Base-by-base conservation (phyloP, 1,284 basidiomycete genomes). In the Bjerkandera adusta region DNA sequence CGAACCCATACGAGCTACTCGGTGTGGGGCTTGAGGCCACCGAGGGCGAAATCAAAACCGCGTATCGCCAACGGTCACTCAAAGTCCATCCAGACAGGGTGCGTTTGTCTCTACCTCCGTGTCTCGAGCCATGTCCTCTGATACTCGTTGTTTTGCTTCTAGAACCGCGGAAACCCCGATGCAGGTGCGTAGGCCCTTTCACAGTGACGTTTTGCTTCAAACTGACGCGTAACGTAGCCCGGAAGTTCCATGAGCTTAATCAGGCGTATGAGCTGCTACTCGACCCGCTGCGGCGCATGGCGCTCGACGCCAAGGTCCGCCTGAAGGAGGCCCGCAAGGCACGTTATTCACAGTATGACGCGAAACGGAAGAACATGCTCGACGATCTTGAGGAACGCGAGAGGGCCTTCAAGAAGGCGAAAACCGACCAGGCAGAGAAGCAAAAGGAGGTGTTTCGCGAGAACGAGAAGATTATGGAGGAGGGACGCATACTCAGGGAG, bases 41-140 rank as follows among this genome's bases (percentile, higher is more conserved):
- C 4, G 91, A 94, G 48, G 77, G 81, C 45, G 90, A 95, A 50
- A 89, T 97, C 53, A 80, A 84, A 55, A 86, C 81, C 8, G 90
- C 92, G 1, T 97, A 91, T 58, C 75, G 91, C 34, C 80, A 90
- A 55, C 73, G 81, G 33, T 93, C 90, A 3, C 74, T 92, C 50
- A 92, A 89, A 70, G 89, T 90, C 43, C 92, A 94, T 72, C 92
- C 92, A 15, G 92, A 94, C 66, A 81, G 87, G 61, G 89, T 85
- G 57, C 60, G 79, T 82, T 41, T 41, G 11, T 45, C 60, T 64
- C 41, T 29, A 10, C 18, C 33, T 15, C 43, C 39, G 16, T 41
- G 15, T 39, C 20, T 25, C 22, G 45, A 47, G 11, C 20, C 41
- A 30, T 4, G 3, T 34, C 20, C 21, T 16, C 21, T 20, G 12